Conservation (phyloP, 179 eudicot species). For the Beta corolliflora region DNA sequence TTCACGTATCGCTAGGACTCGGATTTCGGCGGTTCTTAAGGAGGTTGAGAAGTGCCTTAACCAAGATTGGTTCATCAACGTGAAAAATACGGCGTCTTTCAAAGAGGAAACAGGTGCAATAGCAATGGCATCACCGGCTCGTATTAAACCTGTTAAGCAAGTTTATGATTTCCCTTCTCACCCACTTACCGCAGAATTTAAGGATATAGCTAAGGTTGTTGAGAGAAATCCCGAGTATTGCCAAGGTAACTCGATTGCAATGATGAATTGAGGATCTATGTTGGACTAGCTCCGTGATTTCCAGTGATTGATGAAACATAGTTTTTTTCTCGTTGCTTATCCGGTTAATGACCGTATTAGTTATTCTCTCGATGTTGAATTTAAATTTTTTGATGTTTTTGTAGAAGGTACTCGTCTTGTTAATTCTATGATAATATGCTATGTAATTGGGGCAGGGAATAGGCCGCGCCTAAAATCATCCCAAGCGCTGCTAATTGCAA, state of each 20-base stretch:
- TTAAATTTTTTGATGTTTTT: too few relatives aligned
- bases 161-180: conserved; percentile 27
- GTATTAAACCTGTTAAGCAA: neutral
- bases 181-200: neutral
- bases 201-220: neutral
- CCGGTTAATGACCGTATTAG: too few relatives aligned
- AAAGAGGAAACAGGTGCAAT: conserved; percentile 18
- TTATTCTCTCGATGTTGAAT: too few relatives aligned
- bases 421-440: too few relatives aligned
- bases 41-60: conserved; percentile 16
- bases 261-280: neutral
- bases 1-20: neutral
- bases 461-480: too few relatives aligned
- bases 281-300: neutral
- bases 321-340: too few relatives aligned
- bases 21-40: neutral
- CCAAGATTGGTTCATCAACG: conserved; percentile 26
- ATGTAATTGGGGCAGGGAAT: too few relatives aligned
- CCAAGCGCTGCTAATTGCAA: too few relatives aligned
- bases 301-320: neutral
- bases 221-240: neutral
- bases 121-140: conserved; percentile 8
- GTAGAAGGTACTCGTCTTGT: too few relatives aligned
- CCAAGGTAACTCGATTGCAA: neutral
- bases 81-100: conserved; percentile 1